These are phyloP conservation scores for Nakazawaea laoshanensis DNA, from an alignment of 805 yeast species.

Conservation along the genomic window DNA sequence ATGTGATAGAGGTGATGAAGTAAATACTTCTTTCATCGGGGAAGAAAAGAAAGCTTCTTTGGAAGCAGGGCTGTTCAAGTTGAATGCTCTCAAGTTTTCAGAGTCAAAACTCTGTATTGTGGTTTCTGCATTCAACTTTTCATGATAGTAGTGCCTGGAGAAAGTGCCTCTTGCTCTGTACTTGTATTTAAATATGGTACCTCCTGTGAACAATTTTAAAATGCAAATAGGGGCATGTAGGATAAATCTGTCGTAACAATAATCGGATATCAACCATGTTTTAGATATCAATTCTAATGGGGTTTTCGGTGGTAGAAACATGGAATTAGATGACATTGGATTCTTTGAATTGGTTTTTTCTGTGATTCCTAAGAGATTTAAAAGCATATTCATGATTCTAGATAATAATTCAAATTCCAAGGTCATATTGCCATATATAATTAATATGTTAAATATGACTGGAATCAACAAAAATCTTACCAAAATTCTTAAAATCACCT, in stretches of 20 bases:
- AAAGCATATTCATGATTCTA: too few species aligned
- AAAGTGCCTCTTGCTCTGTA: conserved; percentile 6
- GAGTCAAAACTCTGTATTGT: neutral
- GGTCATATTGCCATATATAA: too few species aligned
- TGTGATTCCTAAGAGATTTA: too few species aligned
- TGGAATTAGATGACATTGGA: neutral
- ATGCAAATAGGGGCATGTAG: conserved; percentile 26
- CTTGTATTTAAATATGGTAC: conserved; percentile 2
- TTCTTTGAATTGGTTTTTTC: too few species aligned
- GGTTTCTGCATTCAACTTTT: neutral
- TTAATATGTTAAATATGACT: too few species aligned
- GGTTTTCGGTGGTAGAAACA: conserved; percentile 2
- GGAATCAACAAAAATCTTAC: too few species aligned
- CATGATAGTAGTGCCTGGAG: neutral
- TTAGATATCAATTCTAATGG: conserved; percentile 4
- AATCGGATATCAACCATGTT: conserved; percentile 25
- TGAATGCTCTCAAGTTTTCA: neutral
- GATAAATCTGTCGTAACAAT: conserved; percentile 29
- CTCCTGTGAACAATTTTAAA: neutral
- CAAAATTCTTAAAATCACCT: too few species aligned
- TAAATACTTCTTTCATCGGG: too few species aligned
- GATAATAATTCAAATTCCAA: too few species aligned
- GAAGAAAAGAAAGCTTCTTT: too few species aligned
- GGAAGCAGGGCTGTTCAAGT: neutral
- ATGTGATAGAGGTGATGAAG: too few species aligned